Evolutionary conservation across 306 rosid species (phyloP).

Genomic region (Comarum palustre): DNA sequence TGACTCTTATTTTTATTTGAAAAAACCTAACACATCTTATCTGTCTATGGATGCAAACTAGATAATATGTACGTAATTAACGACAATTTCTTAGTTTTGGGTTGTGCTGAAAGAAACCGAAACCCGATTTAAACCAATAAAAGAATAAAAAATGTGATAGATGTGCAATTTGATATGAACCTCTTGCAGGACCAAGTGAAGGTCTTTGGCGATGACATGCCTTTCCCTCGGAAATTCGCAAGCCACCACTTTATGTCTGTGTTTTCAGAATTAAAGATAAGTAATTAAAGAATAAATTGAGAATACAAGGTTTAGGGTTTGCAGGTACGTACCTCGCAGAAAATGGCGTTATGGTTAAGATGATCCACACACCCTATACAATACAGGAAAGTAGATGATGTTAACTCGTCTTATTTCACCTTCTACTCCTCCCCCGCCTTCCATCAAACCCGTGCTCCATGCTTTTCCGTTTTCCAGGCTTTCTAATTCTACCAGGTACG

Average conservation of each 20-base stretch:
- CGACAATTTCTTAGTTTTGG: too few species aligned
- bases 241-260: conserved; percentile 83
- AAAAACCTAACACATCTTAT: too few species aligned
- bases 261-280: background rate
- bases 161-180: too few species aligned
- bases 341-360: conserved; percentile 56
- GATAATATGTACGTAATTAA: too few species aligned
- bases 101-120: too few species aligned
- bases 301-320: too few species aligned
- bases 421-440: conserved; percentile 43
- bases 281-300: background rate
- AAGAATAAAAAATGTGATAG: too few species aligned
- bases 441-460: conserved; percentile 33
- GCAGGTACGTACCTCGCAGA: conserved; percentile 51
- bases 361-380: conserved; percentile 64
- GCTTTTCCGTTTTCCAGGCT: conserved; percentile 18
- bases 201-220: conserved; percentile 43
- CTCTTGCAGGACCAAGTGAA: conserved; percentile 87
- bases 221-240: conserved; percentile 67
- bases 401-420: conserved; percentile 63
- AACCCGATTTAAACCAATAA: too few species aligned
- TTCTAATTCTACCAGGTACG: background rate
- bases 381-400: conserved; percentile 62
- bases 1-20: too few species aligned
- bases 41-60: too few species aligned